Evolutionary conservation across 805 yeast species (phyloP).

Genomic region (Schwanniomyces yamadae): DNA sequence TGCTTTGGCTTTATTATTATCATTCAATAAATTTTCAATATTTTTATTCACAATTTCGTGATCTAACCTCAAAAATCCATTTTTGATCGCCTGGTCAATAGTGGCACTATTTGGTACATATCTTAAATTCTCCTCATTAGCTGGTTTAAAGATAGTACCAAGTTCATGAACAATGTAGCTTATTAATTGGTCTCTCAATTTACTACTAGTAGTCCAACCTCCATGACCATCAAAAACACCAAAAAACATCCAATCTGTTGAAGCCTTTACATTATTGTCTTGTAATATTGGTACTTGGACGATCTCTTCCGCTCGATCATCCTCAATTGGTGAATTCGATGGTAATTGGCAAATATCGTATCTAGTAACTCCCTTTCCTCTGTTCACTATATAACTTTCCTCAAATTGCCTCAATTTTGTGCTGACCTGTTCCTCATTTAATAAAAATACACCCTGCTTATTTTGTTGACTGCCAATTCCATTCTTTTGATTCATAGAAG

Average conservation of each 20-base stretch:
- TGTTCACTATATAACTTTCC: slow-evolving; percentile 74
- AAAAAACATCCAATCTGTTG: slow-evolving; percentile 86
- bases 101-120: slow-evolving; percentile 64
- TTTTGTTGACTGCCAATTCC: slow-evolving; percentile 45
- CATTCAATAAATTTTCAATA: slow-evolving; percentile 64
- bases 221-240: slow-evolving; percentile 97
- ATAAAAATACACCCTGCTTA: slow-evolving; percentile 55
- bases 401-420: slow-evolving; percentile 67
- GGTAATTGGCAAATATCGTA: slow-evolving; percentile 90
- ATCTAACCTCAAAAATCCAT: slow-evolving; percentile 81
- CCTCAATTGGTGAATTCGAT: slow-evolving; percentile 92
- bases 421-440: slow-evolving; percentile 72
- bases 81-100: slow-evolving; percentile 75
- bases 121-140: slow-evolving; percentile 51
- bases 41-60: slow-evolving; percentile 80
- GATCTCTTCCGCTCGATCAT: slow-evolving; percentile 82
- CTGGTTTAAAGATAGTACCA: slow-evolving; percentile 59
- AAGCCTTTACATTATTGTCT: slow-evolving; percentile 53
- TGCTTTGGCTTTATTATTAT: slow-evolving; percentile 66
- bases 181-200: slow-evolving; percentile 75
- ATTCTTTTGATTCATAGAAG: slow-evolving; percentile 42
- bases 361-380: slow-evolving; percentile 84
- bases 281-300: slow-evolving; percentile 68
- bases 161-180: slow-evolving; percentile 75
- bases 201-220: slow-evolving; percentile 92